Percentiles rank a stretch among this genome's conserved stretches.
phyloP scores from a whole-genome alignment of 805 yeast genomes.

The Kluyveromyces lactis region DNA sequence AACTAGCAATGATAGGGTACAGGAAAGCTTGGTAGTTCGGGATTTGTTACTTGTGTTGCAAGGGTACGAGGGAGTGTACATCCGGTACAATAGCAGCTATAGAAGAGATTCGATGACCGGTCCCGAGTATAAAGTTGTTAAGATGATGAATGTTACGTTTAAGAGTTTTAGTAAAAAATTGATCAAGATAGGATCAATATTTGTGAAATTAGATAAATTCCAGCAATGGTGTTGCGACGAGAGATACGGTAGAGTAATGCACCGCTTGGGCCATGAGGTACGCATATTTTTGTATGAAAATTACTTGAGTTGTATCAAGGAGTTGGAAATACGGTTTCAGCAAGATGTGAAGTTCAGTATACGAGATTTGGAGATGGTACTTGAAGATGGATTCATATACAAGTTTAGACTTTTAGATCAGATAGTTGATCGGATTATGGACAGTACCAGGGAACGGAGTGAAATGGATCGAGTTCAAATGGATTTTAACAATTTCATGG shows the following conservation, averaged over 20 bases:
- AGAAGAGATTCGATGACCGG: conserved; percentile 16
- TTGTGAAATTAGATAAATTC: conserved; percentile 49
- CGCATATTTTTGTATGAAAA: conserved; percentile 35
- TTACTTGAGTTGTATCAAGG: conserved; percentile 29
- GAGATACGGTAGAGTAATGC: conserved; percentile 64
- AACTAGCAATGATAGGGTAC: conserved; percentile 42
- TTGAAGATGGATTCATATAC: conserved; percentile 30
- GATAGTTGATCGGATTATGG: conserved; percentile 43
- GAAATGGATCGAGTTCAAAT: conserved; percentile 27
- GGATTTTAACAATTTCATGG: conserved; percentile 37
- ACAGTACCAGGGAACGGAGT: conserved; percentile 35
- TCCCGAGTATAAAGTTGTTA: conserved; percentile 69
- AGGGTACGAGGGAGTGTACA: conserved; percentile 72
- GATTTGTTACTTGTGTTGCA: conserved; percentile 63
- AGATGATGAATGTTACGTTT: conserved; percentile 62
- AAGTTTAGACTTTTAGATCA: conserved; percentile 47
- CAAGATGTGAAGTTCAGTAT: conserved; percentile 47
- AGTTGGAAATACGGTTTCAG: conserved; percentile 47
- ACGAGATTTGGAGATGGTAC: conserved; percentile 46
- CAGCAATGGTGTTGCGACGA: conserved; percentile 47
- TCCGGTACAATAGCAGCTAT: conserved; percentile 57
- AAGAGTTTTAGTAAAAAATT: conserved; percentile 60
- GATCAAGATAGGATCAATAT: conserved; percentile 54
- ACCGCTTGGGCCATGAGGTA: conserved; percentile 59
- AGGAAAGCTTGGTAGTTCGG: conserved; percentile 63